phyloP scores from a whole-genome alignment of 495 filamentous ascomycete species.

The Neurospora cerealis region DNA sequence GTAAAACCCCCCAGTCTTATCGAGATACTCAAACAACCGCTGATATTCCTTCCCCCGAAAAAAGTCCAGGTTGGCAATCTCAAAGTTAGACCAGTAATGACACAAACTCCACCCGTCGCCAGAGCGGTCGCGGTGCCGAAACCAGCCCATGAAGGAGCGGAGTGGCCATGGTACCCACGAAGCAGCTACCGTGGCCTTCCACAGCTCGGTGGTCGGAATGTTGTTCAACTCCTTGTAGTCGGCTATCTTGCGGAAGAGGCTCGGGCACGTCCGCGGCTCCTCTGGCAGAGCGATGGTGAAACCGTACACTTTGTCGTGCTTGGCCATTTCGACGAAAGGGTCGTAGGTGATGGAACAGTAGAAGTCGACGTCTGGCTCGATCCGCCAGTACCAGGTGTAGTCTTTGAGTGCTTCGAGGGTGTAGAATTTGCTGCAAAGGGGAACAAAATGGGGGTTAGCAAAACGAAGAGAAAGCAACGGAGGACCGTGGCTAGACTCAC shows the following conservation, averaged over 20 bases:
- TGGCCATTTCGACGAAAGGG: conserved; percentile 44
- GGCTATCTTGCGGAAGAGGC: conserved; percentile 37
- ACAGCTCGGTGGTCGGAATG: conserved; percentile 24
- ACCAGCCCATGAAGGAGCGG: conserved; percentile 24
- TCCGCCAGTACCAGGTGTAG: conserved; percentile 46
- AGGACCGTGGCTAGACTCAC: conserved; percentile 32
- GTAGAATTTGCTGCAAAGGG: conserved; percentile 47
- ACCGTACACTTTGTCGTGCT: conserved; percentile 41
- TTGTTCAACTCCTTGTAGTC: conserved; percentile 30
- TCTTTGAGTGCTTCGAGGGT: conserved; percentile 30
- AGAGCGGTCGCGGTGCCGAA: conserved; percentile 21
- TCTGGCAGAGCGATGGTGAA: conserved; percentile 43
- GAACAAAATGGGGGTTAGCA: not conserved
- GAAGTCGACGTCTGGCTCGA: conserved; percentile 44
- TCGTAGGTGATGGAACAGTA: conserved; percentile 46
- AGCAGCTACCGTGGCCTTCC: conserved; percentile 29
- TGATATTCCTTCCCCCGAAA: conserved; percentile 39
- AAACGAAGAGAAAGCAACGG: not conserved
- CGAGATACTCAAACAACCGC: conserved; percentile 36
- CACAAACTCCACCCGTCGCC: conserved; percentile 42
- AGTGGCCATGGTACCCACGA: conserved; percentile 35
- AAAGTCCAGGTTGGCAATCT: conserved; percentile 45
- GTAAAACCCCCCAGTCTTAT: conserved; percentile 42
- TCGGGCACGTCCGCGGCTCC: conserved; percentile 38
- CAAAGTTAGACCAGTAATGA: conserved; percentile 51